Base-by-base conservation (phyloP, 768 basidiomycete genomes). In the Serendipita sp. region DNA sequence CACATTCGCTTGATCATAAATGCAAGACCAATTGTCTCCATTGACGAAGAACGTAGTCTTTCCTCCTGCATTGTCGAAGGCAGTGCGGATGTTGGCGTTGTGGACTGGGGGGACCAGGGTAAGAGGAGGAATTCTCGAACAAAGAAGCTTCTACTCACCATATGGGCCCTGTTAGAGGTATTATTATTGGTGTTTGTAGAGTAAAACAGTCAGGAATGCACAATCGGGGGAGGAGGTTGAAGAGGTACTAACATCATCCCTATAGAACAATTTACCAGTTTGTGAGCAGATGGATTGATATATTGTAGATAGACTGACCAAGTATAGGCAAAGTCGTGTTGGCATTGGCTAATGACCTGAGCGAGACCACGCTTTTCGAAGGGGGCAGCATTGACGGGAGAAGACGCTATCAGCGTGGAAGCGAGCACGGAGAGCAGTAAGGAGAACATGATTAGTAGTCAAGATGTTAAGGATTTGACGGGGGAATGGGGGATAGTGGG, bases 21-120 rank as follows among this genome's bases (percentile, higher is more conserved):
- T 61, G 61, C 61, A 61, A 33, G 61, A 42, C 38, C 42, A 61
- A 20, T 43, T 61, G 22, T 61, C 38, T 16, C 38, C 42, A 22
- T 61, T 43, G 38, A 20, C 26, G 61, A 61, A 58, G 53, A 26
- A 58, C 17, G 53, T 58, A 9, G 53, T 58, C 26, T 58, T 28
- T 24, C 53, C 53, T 1, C 30, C 30, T 4, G 28, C 53, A 24
- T 58, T 24, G 53, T 58, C 31, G 26, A 58, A 58, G 14, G 24
- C 26, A 13, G 20, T 28, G 11, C 24, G 4, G 11, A 58, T 34
- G 11, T 58, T 14, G 38, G 7, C 53, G 24, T 20, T 13, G n/a
- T 58, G 53, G 14, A 38, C 14, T 38, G 38, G 5, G 38, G 38
- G 34, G 14, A 38, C 34, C 7, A 38, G 14, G 5, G 38, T 7